These are phyloP conservation scores for Pugionium cornutum DNA, from an alignment of 345 rosid genomes.

Conservation along the genomic window DNA sequence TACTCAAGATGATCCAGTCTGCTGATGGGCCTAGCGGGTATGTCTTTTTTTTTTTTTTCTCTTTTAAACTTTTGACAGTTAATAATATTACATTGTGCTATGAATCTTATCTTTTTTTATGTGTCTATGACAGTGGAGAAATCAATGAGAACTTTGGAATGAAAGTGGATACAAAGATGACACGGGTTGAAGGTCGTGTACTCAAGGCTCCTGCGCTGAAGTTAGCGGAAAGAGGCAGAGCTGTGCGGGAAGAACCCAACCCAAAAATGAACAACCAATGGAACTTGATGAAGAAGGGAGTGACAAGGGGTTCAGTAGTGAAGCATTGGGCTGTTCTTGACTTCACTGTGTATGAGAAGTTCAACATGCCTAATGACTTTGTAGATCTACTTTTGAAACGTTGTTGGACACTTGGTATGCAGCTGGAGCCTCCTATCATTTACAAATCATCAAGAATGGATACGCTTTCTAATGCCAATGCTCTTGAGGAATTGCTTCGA, in stretches of 20 bases:
- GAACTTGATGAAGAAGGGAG: slow-evolving; percentile 64
- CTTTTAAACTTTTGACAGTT: slow-evolving; percentile 2
- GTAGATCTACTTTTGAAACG: slow-evolving; percentile 45
- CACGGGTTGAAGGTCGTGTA: slow-evolving; percentile 68
- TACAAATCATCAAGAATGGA: slow-evolving; percentile 45
- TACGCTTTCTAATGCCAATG: slow-evolving; percentile 41
- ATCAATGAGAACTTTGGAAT: slow-evolving; percentile 62
- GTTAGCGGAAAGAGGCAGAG: slow-evolving; percentile 47
- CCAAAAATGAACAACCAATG: slow-evolving; percentile 52
- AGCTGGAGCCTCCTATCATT: slow-evolving; percentile 52
- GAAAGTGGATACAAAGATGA: slow-evolving; percentile 62
- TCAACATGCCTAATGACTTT: slow-evolving; percentile 38
- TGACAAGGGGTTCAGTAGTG: slow-evolving; percentile 61
- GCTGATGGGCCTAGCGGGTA: slow-evolving; percentile 76
- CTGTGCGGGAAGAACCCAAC: slow-evolving; percentile 51
- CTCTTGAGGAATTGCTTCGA: slow-evolving; percentile 49
- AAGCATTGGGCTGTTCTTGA: slow-evolving; percentile 76
- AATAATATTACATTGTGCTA: neutral
- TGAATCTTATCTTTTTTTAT: neutral
- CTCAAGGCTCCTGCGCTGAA: slow-evolving; percentile 71
- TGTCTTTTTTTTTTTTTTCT: slow-evolving; percentile 19
- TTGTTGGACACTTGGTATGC: slow-evolving; percentile 61
- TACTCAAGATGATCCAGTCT: slow-evolving; percentile 50
- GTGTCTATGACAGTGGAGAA: slow-evolving; percentile 52
- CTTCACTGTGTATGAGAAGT: slow-evolving; percentile 53